Conservation (phyloP, 2,329 filamentous ascomycete species). For the Penicillium sp. region DNA sequence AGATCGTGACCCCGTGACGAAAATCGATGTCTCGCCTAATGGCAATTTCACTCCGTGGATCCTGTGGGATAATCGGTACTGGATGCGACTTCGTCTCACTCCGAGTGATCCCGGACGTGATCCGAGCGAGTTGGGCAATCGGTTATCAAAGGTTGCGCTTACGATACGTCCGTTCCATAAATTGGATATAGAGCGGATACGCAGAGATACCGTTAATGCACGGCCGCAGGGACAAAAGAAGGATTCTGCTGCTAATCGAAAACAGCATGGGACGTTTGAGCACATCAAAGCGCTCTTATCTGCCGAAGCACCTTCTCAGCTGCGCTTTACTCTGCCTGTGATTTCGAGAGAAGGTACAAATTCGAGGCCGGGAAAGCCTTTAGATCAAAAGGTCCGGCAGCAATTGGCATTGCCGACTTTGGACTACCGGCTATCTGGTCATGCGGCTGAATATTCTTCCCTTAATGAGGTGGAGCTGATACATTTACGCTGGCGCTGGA, state of each 20-base stretch:
- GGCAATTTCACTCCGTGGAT: neutral
- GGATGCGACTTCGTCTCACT: constrained; percentile 50
- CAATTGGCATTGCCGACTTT: constrained; percentile 33
- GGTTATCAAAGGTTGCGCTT: constrained; percentile 23
- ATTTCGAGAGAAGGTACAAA: constrained; percentile 20
- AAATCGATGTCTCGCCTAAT: constrained; percentile 18
- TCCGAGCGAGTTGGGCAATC: neutral
- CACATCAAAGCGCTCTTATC: constrained; percentile 22
- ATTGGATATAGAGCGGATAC: constrained; percentile 30
- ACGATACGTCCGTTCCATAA: constrained; percentile 43
- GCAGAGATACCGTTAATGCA: constrained; percentile 6
- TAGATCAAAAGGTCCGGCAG: constrained; percentile 2
- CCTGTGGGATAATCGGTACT: constrained; percentile 58
- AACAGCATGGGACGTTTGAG: constrained; percentile 3
- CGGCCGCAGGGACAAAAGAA: constrained; percentile 3
- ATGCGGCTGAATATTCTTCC: neutral
- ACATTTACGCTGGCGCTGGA: constrained; percentile 16
- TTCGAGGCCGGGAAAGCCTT: neutral
- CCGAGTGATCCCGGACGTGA: neutral
- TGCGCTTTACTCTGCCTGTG: constrained; percentile 46
- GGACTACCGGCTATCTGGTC: constrained; percentile 19
- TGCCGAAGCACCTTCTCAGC: constrained; percentile 33
- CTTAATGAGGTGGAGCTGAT: constrained; percentile 9
- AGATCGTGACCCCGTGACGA: constrained; percentile 22
- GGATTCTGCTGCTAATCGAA: neutral